phyloP scores from a whole-genome alignment of 768 basidiomycete species.

The Omphalotus guepiniiformis region DNA sequence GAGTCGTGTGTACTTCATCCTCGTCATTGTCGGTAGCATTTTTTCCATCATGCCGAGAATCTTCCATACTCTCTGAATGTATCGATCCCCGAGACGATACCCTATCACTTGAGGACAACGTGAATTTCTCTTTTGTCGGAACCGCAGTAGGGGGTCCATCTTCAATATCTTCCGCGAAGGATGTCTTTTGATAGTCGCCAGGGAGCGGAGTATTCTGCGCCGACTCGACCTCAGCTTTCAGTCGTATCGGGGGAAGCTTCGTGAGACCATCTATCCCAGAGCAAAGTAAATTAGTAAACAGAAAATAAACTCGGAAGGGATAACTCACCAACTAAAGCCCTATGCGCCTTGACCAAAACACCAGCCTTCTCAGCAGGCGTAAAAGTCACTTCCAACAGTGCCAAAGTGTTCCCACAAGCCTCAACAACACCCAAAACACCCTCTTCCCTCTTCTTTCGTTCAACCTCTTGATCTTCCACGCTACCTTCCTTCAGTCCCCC shows the following conservation, averaged over 20 bases:
- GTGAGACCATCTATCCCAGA: constrained; percentile 66
- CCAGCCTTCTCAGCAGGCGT: constrained; percentile 78
- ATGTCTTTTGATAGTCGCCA: too few species aligned
- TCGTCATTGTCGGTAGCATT: too few species aligned
- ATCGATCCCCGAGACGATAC: too few species aligned
- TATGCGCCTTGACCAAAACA: constrained; percentile 80
- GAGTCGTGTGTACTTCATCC: too few species aligned
- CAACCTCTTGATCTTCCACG: not conserved
- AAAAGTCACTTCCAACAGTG: constrained; percentile 34
- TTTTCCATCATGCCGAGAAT: too few species aligned
- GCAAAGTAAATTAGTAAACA: not conserved
- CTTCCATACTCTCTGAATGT: too few species aligned
- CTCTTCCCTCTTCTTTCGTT: constrained; percentile 21
- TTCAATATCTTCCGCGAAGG: too few species aligned
- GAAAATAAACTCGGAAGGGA: not conserved
- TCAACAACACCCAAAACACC: constrained; percentile 61
- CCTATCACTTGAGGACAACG: too few species aligned
- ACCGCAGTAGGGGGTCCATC: not conserved
- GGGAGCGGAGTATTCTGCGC: constrained; percentile 28
- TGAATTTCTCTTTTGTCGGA: too few species aligned
- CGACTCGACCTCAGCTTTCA: constrained; percentile 60
- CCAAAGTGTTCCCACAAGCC: constrained; percentile 72
- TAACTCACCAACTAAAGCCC: constrained; percentile 74
- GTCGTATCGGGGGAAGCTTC: constrained; percentile 63
- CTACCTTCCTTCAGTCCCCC: constrained; percentile 30